A percentile compares a stretch with the other conserved stretches of the same genome.
phyloP scores from a whole-genome alignment of 2,329 filamentous ascomycete genomes.

The Macrophomina tecta region DNA sequence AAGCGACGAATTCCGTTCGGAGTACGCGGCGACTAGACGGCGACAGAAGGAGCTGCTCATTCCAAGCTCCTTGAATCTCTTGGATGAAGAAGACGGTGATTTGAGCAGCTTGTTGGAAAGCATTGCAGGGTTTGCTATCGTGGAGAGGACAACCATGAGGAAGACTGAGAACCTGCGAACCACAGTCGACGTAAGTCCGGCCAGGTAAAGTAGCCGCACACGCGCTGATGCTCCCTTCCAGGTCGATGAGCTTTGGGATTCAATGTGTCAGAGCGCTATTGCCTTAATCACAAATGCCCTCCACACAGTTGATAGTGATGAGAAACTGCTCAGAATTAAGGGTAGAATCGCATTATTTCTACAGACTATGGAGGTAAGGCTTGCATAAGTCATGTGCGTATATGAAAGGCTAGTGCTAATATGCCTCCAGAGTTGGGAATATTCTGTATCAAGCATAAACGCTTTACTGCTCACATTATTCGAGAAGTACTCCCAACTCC shows the following conservation, averaged over 20 bases:
- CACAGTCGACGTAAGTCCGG: conserved; percentile 71
- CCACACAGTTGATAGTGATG: conserved; percentile 81
- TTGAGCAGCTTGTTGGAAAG: conserved; percentile 92
- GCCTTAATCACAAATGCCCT: conserved; percentile 80
- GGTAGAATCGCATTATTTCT: conserved; percentile 92
- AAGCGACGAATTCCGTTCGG: conserved; percentile 85
- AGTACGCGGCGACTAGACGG: conserved; percentile 90
- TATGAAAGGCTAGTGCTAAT: conserved; percentile 29
- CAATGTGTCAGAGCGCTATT: conserved; percentile 90
- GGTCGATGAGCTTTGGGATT: conserved; percentile 99
- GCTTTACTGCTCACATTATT: conserved; percentile 87
- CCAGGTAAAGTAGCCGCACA: conserved; percentile 2
- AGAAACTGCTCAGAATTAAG: conserved; percentile 92
- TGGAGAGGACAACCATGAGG: conserved; percentile 92
- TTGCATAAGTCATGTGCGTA: neutral
- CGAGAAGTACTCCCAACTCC: conserved; percentile 88
- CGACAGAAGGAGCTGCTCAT: conserved; percentile 91
- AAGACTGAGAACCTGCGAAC: conserved; percentile 83
- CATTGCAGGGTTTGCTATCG: conserved; percentile 94
- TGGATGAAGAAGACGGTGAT: conserved; percentile 81
- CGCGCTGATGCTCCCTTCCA: conserved; percentile 40
- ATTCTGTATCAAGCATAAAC: conserved; percentile 81
- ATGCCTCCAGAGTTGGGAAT: conserved; percentile 76
- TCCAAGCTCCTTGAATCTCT: conserved; percentile 74
- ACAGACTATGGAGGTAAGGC: conserved; percentile 89